A percentile compares a stretch with the other conserved stretches of the same genome.
Conservation (phyloP, 192 early-diverging fungal genomes). For the Mortierella alpina region DNA sequence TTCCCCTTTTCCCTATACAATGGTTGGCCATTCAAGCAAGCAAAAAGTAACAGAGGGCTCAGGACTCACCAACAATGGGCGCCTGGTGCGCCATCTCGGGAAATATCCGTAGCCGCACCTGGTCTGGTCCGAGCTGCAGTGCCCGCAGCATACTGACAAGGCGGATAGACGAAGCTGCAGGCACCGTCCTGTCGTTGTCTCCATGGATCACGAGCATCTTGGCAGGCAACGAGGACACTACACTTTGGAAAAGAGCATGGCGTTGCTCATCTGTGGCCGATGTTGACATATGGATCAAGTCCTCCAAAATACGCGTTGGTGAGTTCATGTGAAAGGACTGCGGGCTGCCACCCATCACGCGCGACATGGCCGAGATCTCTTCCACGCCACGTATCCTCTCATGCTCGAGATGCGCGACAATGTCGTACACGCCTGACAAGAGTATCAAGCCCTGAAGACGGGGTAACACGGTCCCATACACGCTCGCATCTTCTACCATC, state of each 20-base stretch:
- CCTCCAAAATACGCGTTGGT: conserved; percentile 16
- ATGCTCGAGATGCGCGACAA: conserved; percentile 53
- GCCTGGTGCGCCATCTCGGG: conserved; percentile 32
- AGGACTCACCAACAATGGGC: conserved; percentile 23
- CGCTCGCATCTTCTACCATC: no score
- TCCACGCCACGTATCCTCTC: conserved; percentile 63
- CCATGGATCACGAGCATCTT: conserved; percentile 50
- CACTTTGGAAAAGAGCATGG: no score
- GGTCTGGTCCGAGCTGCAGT: conserved; percentile 9
- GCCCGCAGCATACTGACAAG: conserved; percentile 16
- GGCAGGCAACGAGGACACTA: conserved; percentile 11
- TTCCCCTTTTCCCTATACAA: no score
- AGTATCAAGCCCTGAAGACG: conserved; percentile 26
- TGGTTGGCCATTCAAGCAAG: no score
- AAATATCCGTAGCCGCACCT: conserved; percentile 22
- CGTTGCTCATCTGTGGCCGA: neutral
- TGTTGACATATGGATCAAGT: neutral
- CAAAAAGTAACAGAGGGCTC: no score
- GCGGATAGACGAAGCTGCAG: conserved; percentile 14
- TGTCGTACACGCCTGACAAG: conserved; percentile 60
- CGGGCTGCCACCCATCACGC: conserved; percentile 57
- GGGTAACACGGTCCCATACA: neutral
- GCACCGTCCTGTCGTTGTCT: conserved; percentile 29
- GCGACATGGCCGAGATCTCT: conserved; percentile 62
- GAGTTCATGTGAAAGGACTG: conserved; percentile 19